These are phyloP conservation scores for Citropsis articulata DNA, from an alignment of 345 rosid genomes.

Conservation along the genomic window DNA sequence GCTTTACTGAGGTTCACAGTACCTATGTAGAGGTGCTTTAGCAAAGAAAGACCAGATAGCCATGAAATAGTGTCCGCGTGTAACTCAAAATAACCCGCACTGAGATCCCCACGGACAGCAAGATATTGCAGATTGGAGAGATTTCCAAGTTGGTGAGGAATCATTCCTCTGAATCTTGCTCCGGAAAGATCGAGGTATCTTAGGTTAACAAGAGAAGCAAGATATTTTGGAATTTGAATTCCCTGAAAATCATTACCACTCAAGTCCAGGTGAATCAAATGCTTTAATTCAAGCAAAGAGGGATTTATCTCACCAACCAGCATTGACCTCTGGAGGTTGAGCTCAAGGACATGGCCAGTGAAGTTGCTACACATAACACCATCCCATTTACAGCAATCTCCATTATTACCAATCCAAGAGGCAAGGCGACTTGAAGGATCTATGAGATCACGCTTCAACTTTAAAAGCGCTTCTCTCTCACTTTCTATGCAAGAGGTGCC, in stretches of 20 bases:
- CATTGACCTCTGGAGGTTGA: background rate
- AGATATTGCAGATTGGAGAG: constrained; percentile 23
- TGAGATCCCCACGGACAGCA: background rate
- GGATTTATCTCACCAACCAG: constrained; percentile 24
- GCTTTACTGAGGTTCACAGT: background rate
- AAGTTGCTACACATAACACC: constrained; percentile 24
- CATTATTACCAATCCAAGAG: constrained; percentile 16
- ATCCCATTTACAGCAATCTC: constrained; percentile 27
- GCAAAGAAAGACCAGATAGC: constrained; percentile 12
- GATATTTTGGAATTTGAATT: constrained; percentile 1
- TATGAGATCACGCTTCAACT: constrained; percentile 16
- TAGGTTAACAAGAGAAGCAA: background rate
- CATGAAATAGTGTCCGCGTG: background rate
- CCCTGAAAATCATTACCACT: constrained; percentile 17
- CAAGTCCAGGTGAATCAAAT: constrained; percentile 20
- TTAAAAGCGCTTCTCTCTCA: constrained; percentile 21
- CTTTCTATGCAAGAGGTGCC: constrained; percentile 9
- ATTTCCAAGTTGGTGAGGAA: constrained; percentile 28
- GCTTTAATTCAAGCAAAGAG: constrained; percentile 18
- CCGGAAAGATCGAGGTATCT: constrained; percentile 22
- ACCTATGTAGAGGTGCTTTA: background rate
- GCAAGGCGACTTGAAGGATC: constrained; percentile 20
- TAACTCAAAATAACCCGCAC: no score
- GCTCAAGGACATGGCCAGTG: constrained; percentile 20
- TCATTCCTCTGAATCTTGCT: constrained; percentile 17